Evolutionary conservation across 208 protist species (phyloP), one percentile per base, ranked within the genome.

Genomic region (Plasmodiophora brassicae): DNA sequence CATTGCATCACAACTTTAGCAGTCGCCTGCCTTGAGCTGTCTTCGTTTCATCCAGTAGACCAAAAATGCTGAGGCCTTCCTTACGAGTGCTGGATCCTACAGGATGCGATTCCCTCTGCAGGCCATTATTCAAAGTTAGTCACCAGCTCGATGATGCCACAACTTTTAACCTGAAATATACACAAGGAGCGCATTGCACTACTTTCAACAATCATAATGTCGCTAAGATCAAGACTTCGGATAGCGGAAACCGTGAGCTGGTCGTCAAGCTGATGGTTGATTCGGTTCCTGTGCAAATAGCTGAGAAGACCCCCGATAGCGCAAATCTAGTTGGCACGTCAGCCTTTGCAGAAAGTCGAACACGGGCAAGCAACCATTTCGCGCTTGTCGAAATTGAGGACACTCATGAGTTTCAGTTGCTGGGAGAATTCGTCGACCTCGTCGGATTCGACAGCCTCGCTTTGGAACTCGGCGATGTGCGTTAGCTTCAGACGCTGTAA

Each of bases 401-500:
- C n/a, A 32, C 65, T 78, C 65, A 78, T 78, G n/a, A 78, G 65
- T 38, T 32, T 5, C 65, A 78, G 20, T 14, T 8, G 14, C n/a
- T 78, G 65, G 5, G 65, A 5, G 65, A 78, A 32, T 38, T 78
- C 65, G 20, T 78, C 20, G 10, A 5, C 10, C 41, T 5, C 14
- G 10, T 78, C 14, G 20, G 5, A 5, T 78, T 32, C 65, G 32
- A 32, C 32, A 14, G 65, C 10, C 20, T 78, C 41, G 14, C 32
- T 44, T 78, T 78, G 32, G 20, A 78, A 32, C n/a, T 78, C 65
- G 65, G 14, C 10, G 41, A 78, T 32, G 41, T 5, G 5, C 32
- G 41, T 78, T n/a, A 78, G 65, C 41, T 78, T 78, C n/a, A 78
- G n/a, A 38, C 65, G 65, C 65, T 78, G 41, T 38, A 78, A 36